Conservation (phyloP, 208 protist species). For the Tetramitus jugosus region DNA sequence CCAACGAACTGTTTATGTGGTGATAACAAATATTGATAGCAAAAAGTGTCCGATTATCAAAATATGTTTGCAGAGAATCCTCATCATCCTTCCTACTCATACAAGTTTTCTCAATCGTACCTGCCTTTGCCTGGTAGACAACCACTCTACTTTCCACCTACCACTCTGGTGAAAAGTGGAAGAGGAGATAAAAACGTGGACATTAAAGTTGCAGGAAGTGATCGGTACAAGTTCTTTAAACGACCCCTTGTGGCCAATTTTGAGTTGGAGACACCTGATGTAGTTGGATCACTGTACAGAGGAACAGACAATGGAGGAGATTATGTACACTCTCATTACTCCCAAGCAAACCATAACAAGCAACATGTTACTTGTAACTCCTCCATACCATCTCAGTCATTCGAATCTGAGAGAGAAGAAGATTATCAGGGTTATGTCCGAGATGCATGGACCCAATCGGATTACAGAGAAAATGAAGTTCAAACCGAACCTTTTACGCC, state of each 20-base stretch:
- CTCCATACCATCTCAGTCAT: no score
- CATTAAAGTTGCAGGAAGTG: not conserved
- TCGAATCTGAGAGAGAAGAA: not conserved
- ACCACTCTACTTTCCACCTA: slow-evolving; percentile 18
- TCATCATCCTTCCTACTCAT: no score
- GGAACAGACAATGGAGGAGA: not conserved
- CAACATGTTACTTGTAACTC: not conserved
- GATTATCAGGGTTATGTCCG: not conserved
- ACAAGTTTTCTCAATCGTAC: no score
- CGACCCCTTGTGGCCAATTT: not conserved
- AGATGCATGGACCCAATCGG: not conserved
- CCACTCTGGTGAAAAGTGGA: not conserved
- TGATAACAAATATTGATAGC: no score
- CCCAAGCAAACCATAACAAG: not conserved
- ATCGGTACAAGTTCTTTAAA: slow-evolving; percentile 11
- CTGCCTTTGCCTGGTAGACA: no score
- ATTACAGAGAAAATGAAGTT: slow-evolving; percentile 11
- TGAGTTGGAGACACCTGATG: no score
- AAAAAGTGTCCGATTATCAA: no score
- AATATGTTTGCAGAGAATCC: no score
- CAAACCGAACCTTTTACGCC: slow-evolving; percentile 1
- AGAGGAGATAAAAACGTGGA: not conserved
- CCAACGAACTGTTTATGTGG: no score
- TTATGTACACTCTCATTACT: not conserved
- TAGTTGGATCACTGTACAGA: not conserved